Percentiles rank a stretch among this genome's conserved stretches.
Evolutionary conservation across 495 filamentous ascomycete species (phyloP).

Genomic region (Penicillium argentinense): DNA sequence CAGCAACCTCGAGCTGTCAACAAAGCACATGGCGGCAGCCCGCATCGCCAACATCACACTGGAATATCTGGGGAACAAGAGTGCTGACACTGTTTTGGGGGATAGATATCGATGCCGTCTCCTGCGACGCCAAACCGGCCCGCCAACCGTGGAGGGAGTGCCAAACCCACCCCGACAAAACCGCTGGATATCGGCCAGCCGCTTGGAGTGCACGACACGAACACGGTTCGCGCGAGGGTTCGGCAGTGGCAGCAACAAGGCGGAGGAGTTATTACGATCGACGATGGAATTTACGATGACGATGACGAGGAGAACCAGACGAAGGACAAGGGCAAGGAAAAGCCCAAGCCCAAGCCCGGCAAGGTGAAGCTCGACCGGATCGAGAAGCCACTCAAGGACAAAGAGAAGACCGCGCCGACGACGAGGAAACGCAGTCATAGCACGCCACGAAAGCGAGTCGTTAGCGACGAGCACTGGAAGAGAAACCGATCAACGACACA

Average conservation of each 20-base stretch:
- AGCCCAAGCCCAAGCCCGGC: constrained; percentile 25
- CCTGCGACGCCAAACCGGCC: constrained; percentile 42
- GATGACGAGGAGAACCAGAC: constrained; percentile 38
- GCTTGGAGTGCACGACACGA: constrained; percentile 53
- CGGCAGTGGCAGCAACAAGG: constrained; percentile 74
- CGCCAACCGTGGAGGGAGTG: constrained; percentile 39
- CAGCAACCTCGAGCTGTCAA: not conserved
- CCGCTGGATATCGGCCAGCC: constrained; percentile 53
- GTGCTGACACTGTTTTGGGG: constrained; percentile 3
- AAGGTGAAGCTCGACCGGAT: constrained; percentile 22
- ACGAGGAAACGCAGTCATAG: constrained; percentile 45
- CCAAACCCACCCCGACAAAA: constrained; percentile 37
- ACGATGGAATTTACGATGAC: constrained; percentile 38
- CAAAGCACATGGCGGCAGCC: constrained; percentile 15
- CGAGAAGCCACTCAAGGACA: not conserved
- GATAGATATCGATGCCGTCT: constrained; percentile 45
- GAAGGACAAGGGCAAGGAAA: constrained; percentile 30
- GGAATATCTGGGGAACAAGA: not conserved
- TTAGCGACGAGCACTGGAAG: constrained; percentile 78
- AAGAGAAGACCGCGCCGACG: constrained; percentile 8
- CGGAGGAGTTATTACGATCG: constrained; percentile 55
- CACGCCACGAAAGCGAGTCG: constrained; percentile 72
- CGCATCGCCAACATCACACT: constrained; percentile 7
- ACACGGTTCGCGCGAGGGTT: constrained; percentile 66
- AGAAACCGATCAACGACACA: constrained; percentile 49